These are phyloP conservation scores for Bacidia gigantensis DNA, from an alignment of 495 filamentous ascomycete species.

Conservation along the genomic window DNA sequence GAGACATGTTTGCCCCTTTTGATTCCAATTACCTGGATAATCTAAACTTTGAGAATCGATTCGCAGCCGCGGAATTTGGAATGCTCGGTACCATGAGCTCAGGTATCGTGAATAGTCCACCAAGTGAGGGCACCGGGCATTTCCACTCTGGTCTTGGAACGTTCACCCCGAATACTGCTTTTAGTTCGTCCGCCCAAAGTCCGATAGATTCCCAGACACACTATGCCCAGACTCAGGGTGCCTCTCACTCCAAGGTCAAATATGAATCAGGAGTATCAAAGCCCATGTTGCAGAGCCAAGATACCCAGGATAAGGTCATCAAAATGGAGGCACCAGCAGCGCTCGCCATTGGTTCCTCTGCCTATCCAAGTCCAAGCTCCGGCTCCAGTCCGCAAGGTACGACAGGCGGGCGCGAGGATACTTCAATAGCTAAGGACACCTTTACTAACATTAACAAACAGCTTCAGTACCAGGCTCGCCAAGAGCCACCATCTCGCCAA, in stretches of 20 bases:
- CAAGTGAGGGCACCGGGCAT: slow-evolving; percentile 37
- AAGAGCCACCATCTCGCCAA: slow-evolving; percentile 32
- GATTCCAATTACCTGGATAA: slow-evolving; percentile 54
- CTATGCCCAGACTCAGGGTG: slow-evolving; percentile 5
- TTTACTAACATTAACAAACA: slow-evolving; percentile 21
- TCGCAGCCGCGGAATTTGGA: slow-evolving; percentile 82
- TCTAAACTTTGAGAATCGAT: slow-evolving; percentile 90
- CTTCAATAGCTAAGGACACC: slow-evolving; percentile 8
- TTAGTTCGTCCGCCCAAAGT: not conserved
- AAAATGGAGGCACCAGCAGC: slow-evolving; percentile 46
- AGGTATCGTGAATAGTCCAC: slow-evolving; percentile 64
- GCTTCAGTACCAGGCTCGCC: slow-evolving; percentile 21
- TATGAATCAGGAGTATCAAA: not conserved
- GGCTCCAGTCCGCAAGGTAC: slow-evolving; percentile 35
- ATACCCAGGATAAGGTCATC: slow-evolving; percentile 21
- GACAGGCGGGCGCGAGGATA: slow-evolving; percentile 29
- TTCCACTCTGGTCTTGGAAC: slow-evolving; percentile 23
- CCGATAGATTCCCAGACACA: slow-evolving; percentile 8
- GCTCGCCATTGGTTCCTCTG: slow-evolving; percentile 59
- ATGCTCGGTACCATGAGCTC: slow-evolving; percentile 92
- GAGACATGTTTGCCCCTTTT: slow-evolving; percentile 74
- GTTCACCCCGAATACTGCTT: slow-evolving; percentile 14
- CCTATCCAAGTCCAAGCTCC: slow-evolving; percentile 47
- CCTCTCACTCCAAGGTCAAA: slow-evolving; percentile 1
- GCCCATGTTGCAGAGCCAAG: slow-evolving; percentile 10